Conservation (phyloP, 768 basidiomycete genomes). For the Leucogyrophana mollusca region DNA sequence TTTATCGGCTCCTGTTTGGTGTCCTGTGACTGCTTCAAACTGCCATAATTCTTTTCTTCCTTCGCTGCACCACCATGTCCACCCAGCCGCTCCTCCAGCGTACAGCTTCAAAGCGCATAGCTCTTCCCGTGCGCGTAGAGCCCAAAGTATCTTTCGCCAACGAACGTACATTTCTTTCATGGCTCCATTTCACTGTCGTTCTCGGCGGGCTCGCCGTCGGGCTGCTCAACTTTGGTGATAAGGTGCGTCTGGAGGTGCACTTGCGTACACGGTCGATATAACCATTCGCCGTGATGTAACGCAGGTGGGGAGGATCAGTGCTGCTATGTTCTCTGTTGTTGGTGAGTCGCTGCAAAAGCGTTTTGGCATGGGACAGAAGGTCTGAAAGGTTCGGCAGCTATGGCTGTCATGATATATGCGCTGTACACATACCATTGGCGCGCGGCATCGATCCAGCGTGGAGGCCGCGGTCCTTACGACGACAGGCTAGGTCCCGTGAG, state of each 20-base stretch:
- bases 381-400: conserved; percentile 50
- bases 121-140: conserved; percentile 92
- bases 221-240: conserved; percentile 96
- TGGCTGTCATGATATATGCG: conserved; percentile 97
- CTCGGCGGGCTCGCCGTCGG: conserved; percentile 96
- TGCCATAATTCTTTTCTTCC: not conserved
- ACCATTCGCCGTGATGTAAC: not conserved
- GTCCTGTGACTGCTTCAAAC: too few species aligned
- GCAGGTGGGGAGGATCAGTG: conserved; percentile 92
- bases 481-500: conserved; percentile 93
- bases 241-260: conserved; percentile 56
- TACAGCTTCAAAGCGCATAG: conserved; percentile 91
- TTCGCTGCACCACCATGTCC: conserved; percentile 65
- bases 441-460: conserved; percentile 85
- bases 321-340: conserved; percentile 93
- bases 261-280: too few species aligned
- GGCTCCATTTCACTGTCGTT: conserved; percentile 98
- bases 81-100: conserved; percentile 97
- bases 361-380: not conserved
- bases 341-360: conserved; percentile 47
- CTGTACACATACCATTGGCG: conserved; percentile 96
- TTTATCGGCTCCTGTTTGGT: too few species aligned
- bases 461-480: conserved; percentile 94
- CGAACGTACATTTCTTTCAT: conserved; percentile 95
- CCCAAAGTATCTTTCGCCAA: conserved; percentile 96